Evolutionary conservation across 1,284 basidiomycete genomes (phyloP).

Genomic region (Sutorius eximius): DNA sequence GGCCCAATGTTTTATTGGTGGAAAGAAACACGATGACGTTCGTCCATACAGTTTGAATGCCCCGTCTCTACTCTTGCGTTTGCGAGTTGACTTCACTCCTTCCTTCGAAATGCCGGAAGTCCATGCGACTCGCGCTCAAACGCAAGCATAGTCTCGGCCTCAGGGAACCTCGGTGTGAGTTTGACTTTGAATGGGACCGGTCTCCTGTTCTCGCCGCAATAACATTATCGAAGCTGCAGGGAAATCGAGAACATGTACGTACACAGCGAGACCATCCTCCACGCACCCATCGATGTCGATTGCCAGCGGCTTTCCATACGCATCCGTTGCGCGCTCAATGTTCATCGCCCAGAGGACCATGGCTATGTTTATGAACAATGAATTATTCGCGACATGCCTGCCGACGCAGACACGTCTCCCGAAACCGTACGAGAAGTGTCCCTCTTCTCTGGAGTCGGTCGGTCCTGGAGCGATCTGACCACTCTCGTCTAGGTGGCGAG

Average conservation of each 20-base stretch:
- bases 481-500: conserved; percentile 2
- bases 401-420: neutral
- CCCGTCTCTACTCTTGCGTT: neutral
- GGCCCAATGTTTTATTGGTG: neutral
- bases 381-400: conserved; percentile 20
- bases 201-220: neutral
- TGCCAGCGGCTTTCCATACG: neutral
- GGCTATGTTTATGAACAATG: conserved; percentile 17
- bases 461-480: neutral
- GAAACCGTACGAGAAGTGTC: neutral
- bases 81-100: neutral
- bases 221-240: neutral
- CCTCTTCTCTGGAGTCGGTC: neutral
- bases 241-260: neutral
- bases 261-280: neutral
- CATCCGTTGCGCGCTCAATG: neutral
- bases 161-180: neutral
- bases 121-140: neutral
- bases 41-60: neutral
- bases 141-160: neutral
- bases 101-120: neutral
- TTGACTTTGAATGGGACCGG: neutral
- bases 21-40: neutral
- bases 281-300: neutral
- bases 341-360: conserved; percentile 7